Evolutionary conservation across 371 early-diverging fungal genomes (phyloP).

Genomic region (Mucor saturninus): DNA sequence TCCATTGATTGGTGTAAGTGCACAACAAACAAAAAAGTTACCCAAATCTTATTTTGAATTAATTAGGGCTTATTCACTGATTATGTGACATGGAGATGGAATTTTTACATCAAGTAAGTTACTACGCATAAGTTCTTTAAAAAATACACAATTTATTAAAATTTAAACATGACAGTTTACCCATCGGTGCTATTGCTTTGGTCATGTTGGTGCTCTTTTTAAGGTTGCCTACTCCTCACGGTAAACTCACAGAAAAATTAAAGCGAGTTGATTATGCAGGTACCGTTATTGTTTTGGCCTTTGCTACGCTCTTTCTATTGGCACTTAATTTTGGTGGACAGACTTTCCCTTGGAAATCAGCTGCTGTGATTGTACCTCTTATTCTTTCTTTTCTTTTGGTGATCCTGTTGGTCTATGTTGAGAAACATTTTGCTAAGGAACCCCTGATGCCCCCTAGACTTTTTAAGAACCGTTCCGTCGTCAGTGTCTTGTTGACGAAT

Average conservation of each 20-base stretch:
- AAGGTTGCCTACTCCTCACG: conserved; percentile 35
- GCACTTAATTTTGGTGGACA: conserved; percentile 57
- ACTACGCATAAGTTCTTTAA: background rate
- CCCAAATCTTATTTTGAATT: background rate
- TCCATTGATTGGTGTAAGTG: conserved; percentile 51
- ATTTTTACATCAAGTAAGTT: conserved; percentile 50
- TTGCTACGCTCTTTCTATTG: conserved; percentile 41
- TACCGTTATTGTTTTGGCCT: conserved; percentile 57
- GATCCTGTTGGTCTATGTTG: conserved; percentile 41
- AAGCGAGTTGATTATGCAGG: conserved; percentile 48
- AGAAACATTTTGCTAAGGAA: conserved; percentile 50
- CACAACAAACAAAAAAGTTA: background rate
- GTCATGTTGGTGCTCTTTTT: conserved; percentile 37
- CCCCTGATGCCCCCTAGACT: conserved; percentile 62
- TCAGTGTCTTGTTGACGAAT: conserved; percentile 44
- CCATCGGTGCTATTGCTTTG: conserved; percentile 49
- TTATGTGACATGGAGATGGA: conserved; percentile 44
- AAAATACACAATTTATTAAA: background rate
- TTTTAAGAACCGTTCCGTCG: conserved; percentile 53
- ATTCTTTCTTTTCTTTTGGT: conserved; percentile 49
- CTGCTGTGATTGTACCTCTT: conserved; percentile 63
- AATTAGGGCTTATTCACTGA: conserved; percentile 44
- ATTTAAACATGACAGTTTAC: conserved; percentile 33
- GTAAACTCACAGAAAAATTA: conserved; percentile 38
- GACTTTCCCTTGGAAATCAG: conserved; percentile 63